Conservation (phyloP, 305 asterid species). For the Fraxinus baroniana region DNA sequence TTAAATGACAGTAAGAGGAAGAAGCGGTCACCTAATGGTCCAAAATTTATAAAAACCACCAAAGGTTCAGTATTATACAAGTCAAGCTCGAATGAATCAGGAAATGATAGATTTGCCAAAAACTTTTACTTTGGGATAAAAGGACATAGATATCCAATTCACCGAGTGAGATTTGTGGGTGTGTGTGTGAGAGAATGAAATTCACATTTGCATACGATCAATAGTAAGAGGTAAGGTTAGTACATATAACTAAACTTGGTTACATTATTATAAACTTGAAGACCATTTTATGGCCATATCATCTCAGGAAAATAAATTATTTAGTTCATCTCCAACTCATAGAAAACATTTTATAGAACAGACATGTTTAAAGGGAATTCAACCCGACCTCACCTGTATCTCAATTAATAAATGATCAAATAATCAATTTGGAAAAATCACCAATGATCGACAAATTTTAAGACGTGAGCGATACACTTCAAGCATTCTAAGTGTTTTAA, state of each 20-base stretch:
- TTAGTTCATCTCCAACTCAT: background rate
- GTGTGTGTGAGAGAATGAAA: background rate
- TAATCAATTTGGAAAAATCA: background rate
- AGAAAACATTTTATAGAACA: background rate
- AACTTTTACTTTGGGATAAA: background rate
- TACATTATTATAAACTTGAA: background rate
- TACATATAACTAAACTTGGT: background rate
- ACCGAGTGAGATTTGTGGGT: background rate
- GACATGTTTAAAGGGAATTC: background rate
- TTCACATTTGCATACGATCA: background rate
- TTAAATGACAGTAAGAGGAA: background rate
- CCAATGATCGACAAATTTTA: background rate
- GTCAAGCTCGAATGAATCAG: background rate
- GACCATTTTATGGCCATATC: background rate
- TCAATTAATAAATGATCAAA: background rate
- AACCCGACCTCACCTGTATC: background rate
- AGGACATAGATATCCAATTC: background rate
- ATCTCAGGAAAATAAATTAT: background rate
- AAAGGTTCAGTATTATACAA: background rate
- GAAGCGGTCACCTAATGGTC: background rate
- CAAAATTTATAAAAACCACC: background rate
- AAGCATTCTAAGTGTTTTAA: background rate
- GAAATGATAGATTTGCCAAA: background rate
- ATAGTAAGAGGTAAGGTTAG: background rate
- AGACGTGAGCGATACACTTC: background rate